Percentiles rank a stretch among this genome's conserved stretches.
Conservation (phyloP, 1,139 yeast species). For the Pichia sp. region DNA sequence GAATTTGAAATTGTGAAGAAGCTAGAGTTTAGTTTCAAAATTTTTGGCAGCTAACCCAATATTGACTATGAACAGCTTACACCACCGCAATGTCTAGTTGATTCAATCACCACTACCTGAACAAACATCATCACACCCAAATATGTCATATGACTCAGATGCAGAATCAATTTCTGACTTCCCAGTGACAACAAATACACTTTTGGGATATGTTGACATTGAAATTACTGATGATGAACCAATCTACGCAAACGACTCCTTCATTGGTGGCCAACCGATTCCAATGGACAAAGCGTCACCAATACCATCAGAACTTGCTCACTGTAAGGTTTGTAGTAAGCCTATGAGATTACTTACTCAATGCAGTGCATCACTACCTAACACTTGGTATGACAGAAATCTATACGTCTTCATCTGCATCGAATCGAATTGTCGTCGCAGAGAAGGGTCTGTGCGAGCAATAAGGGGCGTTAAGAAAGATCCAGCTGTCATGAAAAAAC, state of each 20-base stretch:
- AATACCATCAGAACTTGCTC: conserved; percentile 45
- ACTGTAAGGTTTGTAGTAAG: conserved; percentile 59
- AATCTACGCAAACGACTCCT: conserved; percentile 63
- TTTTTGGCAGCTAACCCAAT: too few species aligned
- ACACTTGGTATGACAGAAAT: conserved; percentile 69
- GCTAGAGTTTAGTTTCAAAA: too few species aligned
- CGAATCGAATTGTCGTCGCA: conserved; percentile 54
- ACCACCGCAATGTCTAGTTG: too few species aligned
- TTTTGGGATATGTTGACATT: conserved; percentile 60
- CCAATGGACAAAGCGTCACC: conserved; percentile 34
- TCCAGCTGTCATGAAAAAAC: conserved; percentile 36
- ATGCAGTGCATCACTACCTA: conserved; percentile 70
- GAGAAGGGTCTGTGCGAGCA: conserved; percentile 63
- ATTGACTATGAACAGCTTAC: too few species aligned
- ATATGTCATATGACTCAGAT: conserved; percentile 18
- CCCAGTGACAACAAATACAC: conserved; percentile 13
- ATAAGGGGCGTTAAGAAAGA: conserved; percentile 68
- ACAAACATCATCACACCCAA: too few species aligned
- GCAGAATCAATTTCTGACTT: conserved; percentile 9
- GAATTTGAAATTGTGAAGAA: too few species aligned
- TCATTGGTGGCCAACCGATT: conserved; percentile 70
- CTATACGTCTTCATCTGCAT: conserved; percentile 75
- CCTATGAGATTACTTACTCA: conserved; percentile 67
- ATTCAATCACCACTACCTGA: too few species aligned
- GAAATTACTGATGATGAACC: conserved; percentile 38